Evolutionary conservation across 139 green algal genomes (phyloP), one percentile per base, ranked within the genome.

Genomic region (Chlamydomonas incerta): DNA sequence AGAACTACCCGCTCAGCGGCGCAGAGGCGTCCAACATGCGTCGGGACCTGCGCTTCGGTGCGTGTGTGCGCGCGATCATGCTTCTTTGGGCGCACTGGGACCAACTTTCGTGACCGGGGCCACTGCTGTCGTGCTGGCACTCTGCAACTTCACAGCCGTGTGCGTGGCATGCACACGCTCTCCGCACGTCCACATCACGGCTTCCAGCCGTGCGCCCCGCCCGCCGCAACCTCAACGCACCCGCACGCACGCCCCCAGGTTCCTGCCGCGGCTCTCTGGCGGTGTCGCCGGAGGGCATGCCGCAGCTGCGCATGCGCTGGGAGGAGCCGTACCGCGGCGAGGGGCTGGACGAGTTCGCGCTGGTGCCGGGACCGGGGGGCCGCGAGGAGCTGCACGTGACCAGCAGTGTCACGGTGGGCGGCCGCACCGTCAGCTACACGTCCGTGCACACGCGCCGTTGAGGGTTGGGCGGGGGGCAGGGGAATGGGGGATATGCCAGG

Each of bases 371-470:
- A 8, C 33, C 8, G 13, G 60, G 41, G 6, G 41, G 41, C 6
- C 41, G 41, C 41, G 41, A 82, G 35, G 75, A 82, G 75, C 60
- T 82, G 60, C 60, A 72, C 58, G 75, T 82, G 62, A 26, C 60
- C 60, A 82, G 75, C 58, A 37, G 31, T 6, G 62, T 82, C 13
- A 82, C 75, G 28, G 57, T 72, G 57, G 46, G 28, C 35, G 75
- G 60, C 75, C 34, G 62, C 37, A 72, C 62, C 5, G 75, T 82
- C 35, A 34, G 60, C 28, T 82, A 82, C 75, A 82, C 60, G 11
- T 72, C 60, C 75, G 75, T 82, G 60, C 75, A 82, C 75, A 82
- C 75, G 37, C 75, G 75, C 5, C 10, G 28, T 26, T 74, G 29
- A 74, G 11, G 63, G 63, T 15, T 50, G 8, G 5, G 41, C n/a